phyloP scores from a whole-genome alignment of 2,329 filamentous ascomycete genomes.

The Microsporum audouinii region DNA sequence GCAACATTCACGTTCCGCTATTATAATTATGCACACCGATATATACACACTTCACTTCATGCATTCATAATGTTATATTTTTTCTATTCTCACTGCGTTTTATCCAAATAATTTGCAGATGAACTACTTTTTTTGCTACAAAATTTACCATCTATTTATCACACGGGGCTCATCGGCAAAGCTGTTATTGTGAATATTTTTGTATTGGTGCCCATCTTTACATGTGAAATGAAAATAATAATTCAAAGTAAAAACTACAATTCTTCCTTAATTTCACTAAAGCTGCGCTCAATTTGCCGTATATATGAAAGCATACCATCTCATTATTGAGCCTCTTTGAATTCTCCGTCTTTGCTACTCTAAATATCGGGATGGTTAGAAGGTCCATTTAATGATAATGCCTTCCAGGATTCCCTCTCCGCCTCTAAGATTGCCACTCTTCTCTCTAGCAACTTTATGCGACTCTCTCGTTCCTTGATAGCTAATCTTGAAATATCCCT shows the following conservation, averaged over 20 bases:
- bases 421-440: slow-evolving; percentile 48
- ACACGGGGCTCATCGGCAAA: neutral
- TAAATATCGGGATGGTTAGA: slow-evolving; percentile 7
- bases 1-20: neutral
- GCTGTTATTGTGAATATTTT: neutral
- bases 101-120: neutral
- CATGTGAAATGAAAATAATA: neutral
- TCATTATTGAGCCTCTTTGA: neutral
- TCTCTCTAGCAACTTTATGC: slow-evolving; percentile 55
- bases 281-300: too few species aligned
- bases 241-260: too few species aligned
- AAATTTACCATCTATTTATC: neutral
- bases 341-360: neutral
- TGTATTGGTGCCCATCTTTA: neutral
- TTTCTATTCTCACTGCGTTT: neutral
- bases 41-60: slow-evolving; percentile 1
- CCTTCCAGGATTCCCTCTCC: slow-evolving; percentile 44
- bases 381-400: slow-evolving; percentile 29
- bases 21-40: neutral
- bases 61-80: neutral
- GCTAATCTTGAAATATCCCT: slow-evolving; percentile 54
- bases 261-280: too few species aligned
- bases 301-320: too few species aligned
- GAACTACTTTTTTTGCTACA: neutral
- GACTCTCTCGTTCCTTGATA: slow-evolving; percentile 52